phyloP scores from a whole-genome alignment of 2,329 filamentous ascomycete genomes.

The Onygenales sp. region DNA sequence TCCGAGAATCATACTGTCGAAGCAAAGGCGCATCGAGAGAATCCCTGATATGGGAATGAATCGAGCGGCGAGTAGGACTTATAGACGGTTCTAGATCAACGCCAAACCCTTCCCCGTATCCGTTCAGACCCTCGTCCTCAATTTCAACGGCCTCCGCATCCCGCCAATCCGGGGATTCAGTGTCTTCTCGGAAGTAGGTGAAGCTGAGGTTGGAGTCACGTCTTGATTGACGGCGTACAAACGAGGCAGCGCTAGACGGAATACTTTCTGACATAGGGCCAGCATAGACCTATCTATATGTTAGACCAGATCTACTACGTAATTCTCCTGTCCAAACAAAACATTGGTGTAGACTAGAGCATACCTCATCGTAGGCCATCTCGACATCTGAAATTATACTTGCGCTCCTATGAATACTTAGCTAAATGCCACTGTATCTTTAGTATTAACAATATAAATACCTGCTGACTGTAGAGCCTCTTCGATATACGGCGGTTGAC shows the following conservation, averaged over 20 bases:
- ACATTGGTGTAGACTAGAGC: slow-evolving; percentile 11
- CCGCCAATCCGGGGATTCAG: slow-evolving; percentile 46
- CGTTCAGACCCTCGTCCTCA: slow-evolving; percentile 24
- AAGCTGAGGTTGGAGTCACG: slow-evolving; percentile 84
- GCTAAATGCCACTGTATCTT: neutral
- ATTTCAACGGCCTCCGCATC: slow-evolving; percentile 42
- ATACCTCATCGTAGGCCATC: slow-evolving; percentile 92
- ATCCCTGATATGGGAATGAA: slow-evolving; percentile 24
- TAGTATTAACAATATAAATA: slow-evolving; percentile 10
- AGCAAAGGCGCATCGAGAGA: slow-evolving; percentile 54
- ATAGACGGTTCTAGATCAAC: slow-evolving; percentile 3
- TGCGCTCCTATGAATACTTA: slow-evolving; percentile 6
- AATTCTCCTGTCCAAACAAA: slow-evolving; percentile 9
- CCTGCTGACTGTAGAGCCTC: slow-evolving; percentile 31
- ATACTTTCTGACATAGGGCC: slow-evolving; percentile 92
- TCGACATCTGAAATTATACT: slow-evolving; percentile 94
- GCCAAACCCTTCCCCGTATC: slow-evolving; percentile 24
- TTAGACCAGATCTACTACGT: neutral
- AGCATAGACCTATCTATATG: slow-evolving; percentile 56
- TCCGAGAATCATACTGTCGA: slow-evolving; percentile 59
- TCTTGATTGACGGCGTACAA: slow-evolving; percentile 70
- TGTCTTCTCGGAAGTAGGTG: slow-evolving; percentile 69
- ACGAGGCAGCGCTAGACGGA: slow-evolving; percentile 88
- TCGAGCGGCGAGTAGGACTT: slow-evolving; percentile 6
- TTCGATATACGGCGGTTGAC: slow-evolving; percentile 4